phyloP scores from a whole-genome alignment of 192 early-diverging fungal species.

The Rhizophagus sp. region DNA sequence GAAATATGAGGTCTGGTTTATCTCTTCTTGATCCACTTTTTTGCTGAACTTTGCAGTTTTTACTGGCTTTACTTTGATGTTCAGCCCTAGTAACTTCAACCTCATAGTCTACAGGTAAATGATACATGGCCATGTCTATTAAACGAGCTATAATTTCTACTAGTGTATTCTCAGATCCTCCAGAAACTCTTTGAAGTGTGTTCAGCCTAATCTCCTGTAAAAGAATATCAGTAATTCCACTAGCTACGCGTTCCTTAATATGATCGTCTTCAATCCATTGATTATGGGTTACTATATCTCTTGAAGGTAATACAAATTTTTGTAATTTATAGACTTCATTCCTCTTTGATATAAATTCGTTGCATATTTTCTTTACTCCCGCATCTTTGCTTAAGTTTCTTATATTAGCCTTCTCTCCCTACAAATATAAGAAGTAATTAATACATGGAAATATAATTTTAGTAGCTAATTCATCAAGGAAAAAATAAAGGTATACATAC shows the following conservation, averaged over 20 bases:
- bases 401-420: slow-evolving; percentile 19
- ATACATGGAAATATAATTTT: neutral
- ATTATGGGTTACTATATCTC: slow-evolving; percentile 10
- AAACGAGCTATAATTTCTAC: slow-evolving; percentile 13
- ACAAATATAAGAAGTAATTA: neutral
- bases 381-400: slow-evolving; percentile 18
- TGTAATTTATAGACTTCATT: slow-evolving; percentile 1
- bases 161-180: slow-evolving; percentile 9
- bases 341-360: slow-evolving; percentile 12
- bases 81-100: slow-evolving; percentile 2
- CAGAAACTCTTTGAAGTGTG: slow-evolving; percentile 1
- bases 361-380: neutral
- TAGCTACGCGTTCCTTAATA: neutral
- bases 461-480: neutral
- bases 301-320: slow-evolving; percentile 3
- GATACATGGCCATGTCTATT: slow-evolving; percentile 5
- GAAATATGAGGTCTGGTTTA: slow-evolving; percentile 13
- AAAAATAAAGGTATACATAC: neutral
- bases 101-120: slow-evolving; percentile 11
- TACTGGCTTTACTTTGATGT: neutral
- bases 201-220: slow-evolving; percentile 19
- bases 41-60: slow-evolving; percentile 14
- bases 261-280: slow-evolving; percentile 16
- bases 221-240: slow-evolving; percentile 22
- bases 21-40: slow-evolving; percentile 17